A percentile compares a stretch with the other conserved stretches of the same genome.
Evolutionary conservation across 768 basidiomycete genomes (phyloP).

Genomic region (Hydnomerulius pinastri): DNA sequence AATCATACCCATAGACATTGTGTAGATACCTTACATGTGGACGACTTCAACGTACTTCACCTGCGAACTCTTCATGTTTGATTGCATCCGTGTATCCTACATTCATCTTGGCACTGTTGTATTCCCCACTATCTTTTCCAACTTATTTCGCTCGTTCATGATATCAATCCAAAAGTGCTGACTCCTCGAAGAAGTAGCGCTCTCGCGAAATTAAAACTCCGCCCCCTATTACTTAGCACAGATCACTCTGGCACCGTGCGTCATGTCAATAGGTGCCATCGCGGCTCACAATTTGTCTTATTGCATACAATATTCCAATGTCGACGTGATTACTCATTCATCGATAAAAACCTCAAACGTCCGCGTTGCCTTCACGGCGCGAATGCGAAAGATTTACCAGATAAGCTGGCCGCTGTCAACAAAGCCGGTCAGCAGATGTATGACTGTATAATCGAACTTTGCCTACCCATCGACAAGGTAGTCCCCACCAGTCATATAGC

Average conservation of each 20-base stretch:
- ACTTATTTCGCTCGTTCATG: not conserved
- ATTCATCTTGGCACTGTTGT: not conserved
- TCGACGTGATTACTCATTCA: no score
- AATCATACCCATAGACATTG: not conserved
- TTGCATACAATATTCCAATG: no score
- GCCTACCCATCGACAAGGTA: conserved; percentile 58
- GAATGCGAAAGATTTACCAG: conserved; percentile 23
- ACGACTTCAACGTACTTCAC: not conserved
- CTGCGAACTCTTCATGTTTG: not conserved
- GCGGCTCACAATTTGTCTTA: no score
- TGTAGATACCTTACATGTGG: not conserved
- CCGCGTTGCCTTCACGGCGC: no score
- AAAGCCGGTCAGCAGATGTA: not conserved
- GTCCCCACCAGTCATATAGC: conserved; percentile 61
- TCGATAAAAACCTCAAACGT: no score
- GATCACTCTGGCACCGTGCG: no score
- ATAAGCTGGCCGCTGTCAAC: conserved; percentile 29
- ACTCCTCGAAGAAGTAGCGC: no score
- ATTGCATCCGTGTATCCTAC: not conserved
- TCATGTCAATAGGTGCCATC: no score
- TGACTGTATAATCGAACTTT: not conserved
- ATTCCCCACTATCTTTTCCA: not conserved
- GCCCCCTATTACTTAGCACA: no score
- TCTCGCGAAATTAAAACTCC: no score
- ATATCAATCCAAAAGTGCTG: no score